phyloP scores from a whole-genome alignment of 257 asterid species.

The Eucommia ulmoides region DNA sequence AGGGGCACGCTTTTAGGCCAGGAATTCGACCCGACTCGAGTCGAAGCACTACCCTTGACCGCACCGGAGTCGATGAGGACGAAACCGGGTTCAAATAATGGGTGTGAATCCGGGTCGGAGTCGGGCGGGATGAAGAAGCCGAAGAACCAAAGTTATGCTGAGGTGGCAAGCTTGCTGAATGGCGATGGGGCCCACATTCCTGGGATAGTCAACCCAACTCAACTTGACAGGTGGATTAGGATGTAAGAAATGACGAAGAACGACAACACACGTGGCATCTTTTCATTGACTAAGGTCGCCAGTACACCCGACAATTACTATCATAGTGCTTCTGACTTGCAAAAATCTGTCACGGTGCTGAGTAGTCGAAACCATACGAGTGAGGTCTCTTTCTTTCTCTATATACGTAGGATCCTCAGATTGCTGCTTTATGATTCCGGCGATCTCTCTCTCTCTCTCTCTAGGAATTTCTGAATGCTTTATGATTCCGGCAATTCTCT shows the following conservation, averaged over 20 bases:
- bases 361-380: not conserved
- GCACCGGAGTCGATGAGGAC: constrained; percentile 23
- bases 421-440: not conserved
- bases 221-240: constrained; percentile 57
- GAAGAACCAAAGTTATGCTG: constrained; percentile 28
- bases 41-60: constrained; percentile 22
- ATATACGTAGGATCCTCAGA: not conserved
- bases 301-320: not conserved
- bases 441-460: not conserved
- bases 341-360: not conserved
- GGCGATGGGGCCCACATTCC: constrained; percentile 53
- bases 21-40: constrained; percentile 43
- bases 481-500: too few species aligned
- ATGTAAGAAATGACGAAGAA: constrained; percentile 16
- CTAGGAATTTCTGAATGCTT: too few species aligned
- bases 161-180: constrained; percentile 47
- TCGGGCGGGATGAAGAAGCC: constrained; percentile 1
- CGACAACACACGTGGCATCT: not conserved
- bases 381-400: not conserved
- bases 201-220: constrained; percentile 62
- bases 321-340: not conserved
- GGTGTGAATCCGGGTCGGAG: too few species aligned
- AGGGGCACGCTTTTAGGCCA: constrained; percentile 49
- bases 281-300: not conserved
- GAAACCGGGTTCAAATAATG: constrained; percentile 7